Evolutionary conservation across 2,329 filamentous ascomycete species (phyloP).

Genomic region (Clarireedia homoeocarpa): DNA sequence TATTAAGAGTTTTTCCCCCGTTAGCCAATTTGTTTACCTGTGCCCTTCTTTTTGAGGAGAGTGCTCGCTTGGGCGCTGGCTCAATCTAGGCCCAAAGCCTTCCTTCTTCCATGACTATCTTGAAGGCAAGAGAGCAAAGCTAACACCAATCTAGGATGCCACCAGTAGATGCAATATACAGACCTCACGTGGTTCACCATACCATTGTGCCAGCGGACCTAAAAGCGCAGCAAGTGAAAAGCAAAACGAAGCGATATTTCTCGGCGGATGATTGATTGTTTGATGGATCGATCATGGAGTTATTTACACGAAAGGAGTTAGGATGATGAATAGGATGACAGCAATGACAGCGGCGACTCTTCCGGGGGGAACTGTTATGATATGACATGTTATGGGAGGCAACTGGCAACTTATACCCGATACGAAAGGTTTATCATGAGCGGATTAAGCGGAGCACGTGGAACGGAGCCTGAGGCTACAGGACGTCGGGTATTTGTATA

Average conservation of each 20-base stretch:
- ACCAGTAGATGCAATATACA: conserved; percentile 81
- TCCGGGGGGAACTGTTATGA: too few species aligned
- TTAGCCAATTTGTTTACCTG: not conserved
- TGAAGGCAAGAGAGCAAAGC: not conserved
- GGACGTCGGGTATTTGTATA: too few species aligned
- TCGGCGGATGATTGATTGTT: conserved; percentile 43
- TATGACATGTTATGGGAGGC: too few species aligned
- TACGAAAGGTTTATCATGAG: too few species aligned
- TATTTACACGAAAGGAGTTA: not conserved
- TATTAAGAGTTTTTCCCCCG: not conserved
- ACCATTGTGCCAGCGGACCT: conserved; percentile 63
- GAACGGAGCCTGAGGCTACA: too few species aligned
- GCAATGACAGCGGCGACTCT: not conserved
- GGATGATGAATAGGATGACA: not conserved
- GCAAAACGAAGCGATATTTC: conserved; percentile 65
- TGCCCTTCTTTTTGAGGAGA: not conserved
- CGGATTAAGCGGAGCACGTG: too few species aligned
- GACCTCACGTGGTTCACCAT: conserved; percentile 90
- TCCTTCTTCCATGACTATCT: too few species aligned
- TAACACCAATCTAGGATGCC: conserved; percentile 50
- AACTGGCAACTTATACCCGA: too few species aligned
- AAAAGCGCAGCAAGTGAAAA: conserved; percentile 59
- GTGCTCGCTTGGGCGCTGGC: not conserved
- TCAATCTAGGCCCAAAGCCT: too few species aligned
- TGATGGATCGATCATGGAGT: not conserved